Evolutionary conservation across 2,329 filamentous ascomycete species (phyloP).

Genomic region (Chaetomium sp.): DNA sequence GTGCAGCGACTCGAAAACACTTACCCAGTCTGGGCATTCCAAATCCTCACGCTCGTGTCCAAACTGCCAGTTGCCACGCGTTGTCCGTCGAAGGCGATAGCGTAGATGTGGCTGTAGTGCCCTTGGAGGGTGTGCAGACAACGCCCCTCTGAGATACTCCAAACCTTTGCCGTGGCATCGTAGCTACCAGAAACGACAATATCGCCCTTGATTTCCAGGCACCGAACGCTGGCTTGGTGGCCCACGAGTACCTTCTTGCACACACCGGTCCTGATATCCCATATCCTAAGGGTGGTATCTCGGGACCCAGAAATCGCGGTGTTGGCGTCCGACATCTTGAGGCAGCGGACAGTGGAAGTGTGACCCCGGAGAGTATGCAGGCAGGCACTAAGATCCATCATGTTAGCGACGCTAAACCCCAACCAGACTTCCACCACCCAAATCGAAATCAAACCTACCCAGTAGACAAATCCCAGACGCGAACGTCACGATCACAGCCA

Average conservation of each 20-base stretch:
- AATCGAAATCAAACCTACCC: constrained; percentile 55
- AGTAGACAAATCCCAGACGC: constrained; percentile 92
- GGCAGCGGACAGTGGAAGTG: constrained; percentile 90
- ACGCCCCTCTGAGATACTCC: constrained; percentile 93
- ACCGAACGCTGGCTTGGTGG: constrained; percentile 91
- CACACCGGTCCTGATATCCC: constrained; percentile 83
- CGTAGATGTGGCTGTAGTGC: constrained; percentile 98
- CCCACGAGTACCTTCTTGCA: constrained; percentile 90
- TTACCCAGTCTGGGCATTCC: constrained; percentile 84
- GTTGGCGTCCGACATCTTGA: constrained; percentile 93
- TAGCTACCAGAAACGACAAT: constrained; percentile 98
- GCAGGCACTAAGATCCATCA: constrained; percentile 48
- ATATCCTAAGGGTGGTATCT: constrained; percentile 89
- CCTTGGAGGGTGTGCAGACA: constrained; percentile 86
- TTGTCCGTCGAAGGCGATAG: constrained; percentile 92
- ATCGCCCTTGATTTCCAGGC: constrained; percentile 92
- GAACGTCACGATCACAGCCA: constrained; percentile 91
- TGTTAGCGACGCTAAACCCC: constrained; percentile 23
- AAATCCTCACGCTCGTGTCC: constrained; percentile 94
- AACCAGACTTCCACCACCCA: not conserved
- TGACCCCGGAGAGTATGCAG: constrained; percentile 84
- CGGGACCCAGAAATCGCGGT: constrained; percentile 95
- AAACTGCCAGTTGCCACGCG: constrained; percentile 91
- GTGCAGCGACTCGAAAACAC: too few relatives aligned
- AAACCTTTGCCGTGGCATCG: constrained; percentile 92